Evolutionary conservation across 2,329 filamentous ascomycete genomes (phyloP).

Genomic region (Laburnicola sp.): DNA sequence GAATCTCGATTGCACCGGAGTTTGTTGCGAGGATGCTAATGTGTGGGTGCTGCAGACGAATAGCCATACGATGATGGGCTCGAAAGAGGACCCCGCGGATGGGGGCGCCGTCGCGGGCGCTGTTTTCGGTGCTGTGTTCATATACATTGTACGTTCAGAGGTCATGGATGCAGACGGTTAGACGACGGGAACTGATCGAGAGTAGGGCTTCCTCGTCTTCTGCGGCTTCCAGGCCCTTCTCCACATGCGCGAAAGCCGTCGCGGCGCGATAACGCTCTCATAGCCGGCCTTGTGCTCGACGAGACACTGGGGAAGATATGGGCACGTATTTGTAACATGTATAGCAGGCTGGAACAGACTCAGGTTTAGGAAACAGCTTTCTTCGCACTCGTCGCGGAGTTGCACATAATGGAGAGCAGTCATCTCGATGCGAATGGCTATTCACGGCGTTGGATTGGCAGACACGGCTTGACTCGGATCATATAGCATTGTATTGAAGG

Average conservation of each 20-base stretch:
- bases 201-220: slow-evolving; percentile 79
- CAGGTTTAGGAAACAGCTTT: neutral
- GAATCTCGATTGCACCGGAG: neutral
- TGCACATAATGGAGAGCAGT: neutral
- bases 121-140: slow-evolving; percentile 82
- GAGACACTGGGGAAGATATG: neutral
- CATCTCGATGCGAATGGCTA: neutral
- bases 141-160: slow-evolving; percentile 74
- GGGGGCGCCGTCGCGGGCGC: slow-evolving; percentile 78
- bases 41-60: slow-evolving; percentile 52
- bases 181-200: slow-evolving; percentile 7
- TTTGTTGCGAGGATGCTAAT: slow-evolving; percentile 21
- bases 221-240: slow-evolving; percentile 87
- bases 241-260: slow-evolving; percentile 78
- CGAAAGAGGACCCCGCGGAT: slow-evolving; percentile 68
- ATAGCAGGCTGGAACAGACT: neutral
- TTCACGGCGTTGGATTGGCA: slow-evolving; percentile 1
- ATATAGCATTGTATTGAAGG: neutral
- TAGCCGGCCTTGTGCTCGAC: slow-evolving; percentile 30
- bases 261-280: slow-evolving; percentile 79
- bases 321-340: neutral
- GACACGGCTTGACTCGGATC: neutral
- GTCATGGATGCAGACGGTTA: neutral
- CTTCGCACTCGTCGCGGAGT: neutral
- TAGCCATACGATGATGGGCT: slow-evolving; percentile 83